Evolutionary conservation across 1,284 basidiomycete genomes (phyloP).

Genomic region (Anthracocystis setariae): DNA sequence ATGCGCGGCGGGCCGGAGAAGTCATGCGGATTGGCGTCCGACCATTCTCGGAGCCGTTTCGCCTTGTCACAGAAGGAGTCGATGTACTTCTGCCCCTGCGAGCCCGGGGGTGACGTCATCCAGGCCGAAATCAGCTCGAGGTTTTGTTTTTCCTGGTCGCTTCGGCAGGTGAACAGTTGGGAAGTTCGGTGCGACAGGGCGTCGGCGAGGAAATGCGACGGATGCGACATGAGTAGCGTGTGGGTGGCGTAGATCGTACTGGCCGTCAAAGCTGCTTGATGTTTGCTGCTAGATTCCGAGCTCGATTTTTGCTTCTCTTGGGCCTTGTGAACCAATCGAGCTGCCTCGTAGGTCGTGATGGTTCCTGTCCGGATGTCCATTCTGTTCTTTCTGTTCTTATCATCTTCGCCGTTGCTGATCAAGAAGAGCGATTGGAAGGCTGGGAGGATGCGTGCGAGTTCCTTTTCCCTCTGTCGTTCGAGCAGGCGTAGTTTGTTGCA

Average conservation of each 20-base stretch:
- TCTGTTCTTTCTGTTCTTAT: slow-evolving; percentile 6
- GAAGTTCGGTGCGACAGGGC: slow-evolving; percentile 73
- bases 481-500: slow-evolving; percentile 40
- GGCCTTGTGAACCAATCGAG: slow-evolving; percentile 23
- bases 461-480: slow-evolving; percentile 38
- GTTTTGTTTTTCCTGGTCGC: slow-evolving; percentile 73
- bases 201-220: slow-evolving; percentile 76
- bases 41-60: slow-evolving; percentile 17
- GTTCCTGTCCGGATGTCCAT: slow-evolving; percentile 38
- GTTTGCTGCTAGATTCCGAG: not conserved
- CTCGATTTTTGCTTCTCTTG: not conserved
- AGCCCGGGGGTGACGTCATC: slow-evolving; percentile 67
- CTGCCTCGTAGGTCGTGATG: slow-evolving; percentile 42
- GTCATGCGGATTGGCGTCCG: slow-evolving; percentile 72
- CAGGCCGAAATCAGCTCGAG: slow-evolving; percentile 74
- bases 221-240: slow-evolving; percentile 76
- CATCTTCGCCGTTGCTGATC: slow-evolving; percentile 9
- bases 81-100: slow-evolving; percentile 31
- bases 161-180: slow-evolving; percentile 78
- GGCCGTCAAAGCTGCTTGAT: slow-evolving; percentile 18
- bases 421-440: slow-evolving; percentile 45
- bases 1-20: slow-evolving; percentile 71
- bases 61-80: slow-evolving; percentile 68
- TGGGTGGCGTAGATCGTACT: slow-evolving; percentile 76
- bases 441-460: slow-evolving; percentile 38